Evolutionary conservation across 2,329 filamentous ascomycete species (phyloP), one percentile per base, ranked within the genome.

Genomic region (Lecanicillium sp.): DNA sequence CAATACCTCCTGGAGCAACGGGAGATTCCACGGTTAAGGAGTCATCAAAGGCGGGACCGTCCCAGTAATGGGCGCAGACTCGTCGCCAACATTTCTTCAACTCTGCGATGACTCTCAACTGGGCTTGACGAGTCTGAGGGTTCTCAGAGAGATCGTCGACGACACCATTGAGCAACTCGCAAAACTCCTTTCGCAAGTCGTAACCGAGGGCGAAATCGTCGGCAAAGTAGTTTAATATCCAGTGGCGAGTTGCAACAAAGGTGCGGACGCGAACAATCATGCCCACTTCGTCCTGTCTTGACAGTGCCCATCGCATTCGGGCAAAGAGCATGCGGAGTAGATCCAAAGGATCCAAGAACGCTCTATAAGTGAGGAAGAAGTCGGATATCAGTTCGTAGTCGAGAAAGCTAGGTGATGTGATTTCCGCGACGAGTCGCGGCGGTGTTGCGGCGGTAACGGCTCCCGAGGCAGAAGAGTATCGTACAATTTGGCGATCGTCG

Each of bases 381-480:
- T 98, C 92, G 1, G 92, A 96, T 4, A 98, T 77, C 5, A 98
- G 73, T 53, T 96, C 90, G 57, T 98, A 98, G 58, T 98, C 90
- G 53, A 98, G 78, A 56, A 96, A 95, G 35, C 80, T 88, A 13
- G 92, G 87, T 1, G 92, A 96, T 0, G 92, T 96, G 46, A 98
- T 95, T 62, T 98, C 89, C 11, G 90, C 89, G 35, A 98, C 85
- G 28, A 98, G 78, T 11, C 92, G 82, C 3, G 89, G 81, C 2
- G 90, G 88, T 0, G 88, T 95, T 12, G 92, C 92, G 25, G 92
- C 92, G 20, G 81, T 82, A 15, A 98, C 89, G 30, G 86, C 75
- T 35, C 80, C 79, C 9, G 77, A 78, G 4, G 69, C 64, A 3
- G 79, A 59, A 14, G 85, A 80, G 58, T 94, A 95, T 42, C 86